Evolutionary conservation across 2,329 filamentous ascomycete genomes (phyloP).

Genomic region (Aspergillus neoniger): DNA sequence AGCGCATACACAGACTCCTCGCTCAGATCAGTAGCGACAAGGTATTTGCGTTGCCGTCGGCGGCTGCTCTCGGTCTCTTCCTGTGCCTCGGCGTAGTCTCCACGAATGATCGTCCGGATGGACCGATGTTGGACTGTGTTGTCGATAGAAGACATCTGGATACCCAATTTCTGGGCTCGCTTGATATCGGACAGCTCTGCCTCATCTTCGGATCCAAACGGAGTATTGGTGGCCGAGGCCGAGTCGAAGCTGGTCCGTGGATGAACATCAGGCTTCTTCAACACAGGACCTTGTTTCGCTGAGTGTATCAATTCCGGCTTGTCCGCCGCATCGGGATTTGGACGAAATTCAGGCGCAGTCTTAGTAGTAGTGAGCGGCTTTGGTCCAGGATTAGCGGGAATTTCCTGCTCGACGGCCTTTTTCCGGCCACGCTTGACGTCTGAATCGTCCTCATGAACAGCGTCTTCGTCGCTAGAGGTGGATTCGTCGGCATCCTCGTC

Average conservation of each 20-base stretch:
- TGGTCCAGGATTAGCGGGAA: neutral
- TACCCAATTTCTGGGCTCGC: constrained; percentile 78
- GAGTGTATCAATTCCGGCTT: constrained; percentile 19
- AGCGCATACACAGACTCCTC: constrained; percentile 92
- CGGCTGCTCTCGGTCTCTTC: constrained; percentile 77
- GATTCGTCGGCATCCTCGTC: constrained; percentile 57
- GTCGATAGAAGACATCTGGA: constrained; percentile 75
- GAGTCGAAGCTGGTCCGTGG: constrained; percentile 80
- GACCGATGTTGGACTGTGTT: constrained; percentile 77
- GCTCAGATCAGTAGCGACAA: constrained; percentile 94
- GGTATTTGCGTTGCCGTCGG: constrained; percentile 79
- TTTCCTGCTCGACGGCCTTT: constrained; percentile 27
- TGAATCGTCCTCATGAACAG: constrained; percentile 41
- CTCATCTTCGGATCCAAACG: constrained; percentile 82
- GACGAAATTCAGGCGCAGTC: constrained; percentile 10
- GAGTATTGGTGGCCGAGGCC: constrained; percentile 59
- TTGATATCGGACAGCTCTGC: constrained; percentile 82
- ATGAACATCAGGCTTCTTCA: constrained; percentile 63
- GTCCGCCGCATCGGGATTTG: constrained; percentile 14
- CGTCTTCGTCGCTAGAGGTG: constrained; percentile 68
- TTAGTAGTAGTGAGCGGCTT: constrained; percentile 7
- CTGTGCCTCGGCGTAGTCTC: constrained; percentile 73
- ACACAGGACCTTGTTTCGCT: constrained; percentile 45
- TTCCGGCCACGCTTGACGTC: constrained; percentile 32
- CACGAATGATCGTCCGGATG: constrained; percentile 85